A percentile compares a stretch with the other conserved stretches of the same genome.
Conservation (phyloP, 129 eudicot species). For the Lonicera japonica region DNA sequence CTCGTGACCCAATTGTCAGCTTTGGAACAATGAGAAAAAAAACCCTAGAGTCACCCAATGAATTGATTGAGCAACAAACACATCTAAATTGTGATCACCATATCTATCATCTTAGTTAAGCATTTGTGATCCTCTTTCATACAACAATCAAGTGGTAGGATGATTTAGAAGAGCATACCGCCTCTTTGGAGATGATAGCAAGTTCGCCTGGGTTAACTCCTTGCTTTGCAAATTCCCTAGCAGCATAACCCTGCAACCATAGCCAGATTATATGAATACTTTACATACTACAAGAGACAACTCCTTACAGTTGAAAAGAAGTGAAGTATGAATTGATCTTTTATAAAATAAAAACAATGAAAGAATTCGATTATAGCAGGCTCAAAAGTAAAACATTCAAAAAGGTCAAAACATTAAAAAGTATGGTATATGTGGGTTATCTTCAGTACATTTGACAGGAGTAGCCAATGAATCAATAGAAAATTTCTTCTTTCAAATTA, state of each 20-base stretch:
- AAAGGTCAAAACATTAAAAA: too few relatives aligned
- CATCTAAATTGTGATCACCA: too few relatives aligned
- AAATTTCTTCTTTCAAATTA: too few relatives aligned
- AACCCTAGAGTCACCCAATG: neutral
- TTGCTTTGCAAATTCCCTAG: slow-evolving; percentile 89
- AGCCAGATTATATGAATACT: neutral
- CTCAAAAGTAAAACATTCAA: too few relatives aligned
- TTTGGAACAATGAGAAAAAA: neutral
- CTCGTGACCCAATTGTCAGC: neutral
- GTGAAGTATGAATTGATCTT: too few relatives aligned
- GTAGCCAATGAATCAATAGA: too few relatives aligned
- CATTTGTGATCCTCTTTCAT: too few relatives aligned
- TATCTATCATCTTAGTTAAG: too few relatives aligned
- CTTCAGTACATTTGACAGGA: too few relatives aligned
- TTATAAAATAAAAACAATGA: too few relatives aligned
- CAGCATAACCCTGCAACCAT: slow-evolving; percentile 83
- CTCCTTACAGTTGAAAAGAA: neutral
- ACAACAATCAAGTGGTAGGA: neutral
- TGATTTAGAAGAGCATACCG: slow-evolving; percentile 39
- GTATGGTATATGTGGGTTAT: too few relatives aligned
- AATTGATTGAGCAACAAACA: neutral
- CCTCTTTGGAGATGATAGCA: slow-evolving; percentile 90
- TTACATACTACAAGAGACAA: neutral
- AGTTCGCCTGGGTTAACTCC: slow-evolving; percentile 89
- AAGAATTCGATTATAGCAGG: neutral